Conservation (phyloP, 306 rosid species). For the Sphenostylis stenocarpa region DNA sequence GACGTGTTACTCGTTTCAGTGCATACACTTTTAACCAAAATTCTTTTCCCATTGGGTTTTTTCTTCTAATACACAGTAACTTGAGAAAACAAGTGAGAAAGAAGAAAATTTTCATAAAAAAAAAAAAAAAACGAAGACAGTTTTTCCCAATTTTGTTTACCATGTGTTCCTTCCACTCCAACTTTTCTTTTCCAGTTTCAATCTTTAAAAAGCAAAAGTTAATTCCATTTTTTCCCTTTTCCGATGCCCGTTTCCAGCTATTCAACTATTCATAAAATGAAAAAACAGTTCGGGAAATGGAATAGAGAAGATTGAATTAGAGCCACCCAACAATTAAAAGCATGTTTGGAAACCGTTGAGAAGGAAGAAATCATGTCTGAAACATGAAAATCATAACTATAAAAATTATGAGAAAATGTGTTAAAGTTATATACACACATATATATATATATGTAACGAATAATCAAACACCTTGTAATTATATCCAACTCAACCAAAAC, state of each 20-base stretch:
- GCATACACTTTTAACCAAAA: conserved; percentile 33
- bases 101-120: not conserved
- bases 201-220: conserved; percentile 32
- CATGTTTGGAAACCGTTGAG: not conserved
- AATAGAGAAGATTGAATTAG: conserved; percentile 15
- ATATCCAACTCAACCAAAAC: conserved; percentile 42
- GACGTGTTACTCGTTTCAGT: conserved; percentile 31
- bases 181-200: conserved; percentile 16
- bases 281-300: conserved; percentile 26
- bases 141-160: conserved; percentile 29
- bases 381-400: not conserved
- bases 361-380: not conserved
- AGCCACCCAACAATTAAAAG: not conserved
- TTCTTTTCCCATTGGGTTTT: conserved; percentile 20
- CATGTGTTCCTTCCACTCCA: not conserved
- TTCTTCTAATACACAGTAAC: not conserved
- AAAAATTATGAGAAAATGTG: not conserved
- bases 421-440: not conserved
- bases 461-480: not conserved
- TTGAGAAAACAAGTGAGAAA: conserved; percentile 28
- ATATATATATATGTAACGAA: not conserved
- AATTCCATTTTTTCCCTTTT: conserved; percentile 14
- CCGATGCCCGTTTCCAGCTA: not conserved
- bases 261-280: conserved; percentile 21
- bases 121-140: not conserved